These are phyloP conservation scores for Phytophthora cactorum DNA, from an alignment of 352 stramenopile species.

Conservation along the genomic window DNA sequence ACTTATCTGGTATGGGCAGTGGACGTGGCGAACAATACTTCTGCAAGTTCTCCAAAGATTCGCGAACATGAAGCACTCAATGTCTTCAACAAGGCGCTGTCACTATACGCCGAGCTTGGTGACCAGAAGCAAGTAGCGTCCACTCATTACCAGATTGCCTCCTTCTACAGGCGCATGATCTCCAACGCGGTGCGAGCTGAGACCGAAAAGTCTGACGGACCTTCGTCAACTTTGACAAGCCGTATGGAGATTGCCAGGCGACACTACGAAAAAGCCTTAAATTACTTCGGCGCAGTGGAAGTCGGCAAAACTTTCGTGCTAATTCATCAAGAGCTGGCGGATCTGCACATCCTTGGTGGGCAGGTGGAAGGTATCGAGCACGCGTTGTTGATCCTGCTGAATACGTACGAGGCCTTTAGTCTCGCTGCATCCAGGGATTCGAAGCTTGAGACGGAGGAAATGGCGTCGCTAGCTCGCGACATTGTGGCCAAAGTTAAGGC, in stretches of 20 bases:
- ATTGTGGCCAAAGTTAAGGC: slow-evolving; percentile 66
- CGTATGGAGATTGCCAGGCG: slow-evolving; percentile 85
- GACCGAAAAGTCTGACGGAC: slow-evolving; percentile 11
- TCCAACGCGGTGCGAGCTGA: slow-evolving; percentile 42
- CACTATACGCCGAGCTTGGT: slow-evolving; percentile 74
- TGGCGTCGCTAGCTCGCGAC: slow-evolving; percentile 46
- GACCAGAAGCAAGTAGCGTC: slow-evolving; percentile 78
- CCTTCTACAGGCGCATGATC: slow-evolving; percentile 75
- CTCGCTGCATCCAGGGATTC: slow-evolving; percentile 10
- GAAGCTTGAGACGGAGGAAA: slow-evolving; percentile 32
- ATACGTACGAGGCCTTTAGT: slow-evolving; percentile 77
- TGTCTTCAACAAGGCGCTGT: slow-evolving; percentile 77
- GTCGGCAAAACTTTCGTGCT: slow-evolving; percentile 82
- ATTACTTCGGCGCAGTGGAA: slow-evolving; percentile 77
- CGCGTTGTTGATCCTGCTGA: slow-evolving; percentile 76
- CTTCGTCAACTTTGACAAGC: slow-evolving; percentile 49
- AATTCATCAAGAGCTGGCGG: slow-evolving; percentile 83
- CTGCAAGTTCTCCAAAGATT: slow-evolving; percentile 25
- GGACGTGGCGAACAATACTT: slow-evolving; percentile 47
- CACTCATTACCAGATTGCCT: slow-evolving; percentile 88
- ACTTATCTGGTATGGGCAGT: slow-evolving; percentile 87
- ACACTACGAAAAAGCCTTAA: slow-evolving; percentile 84
- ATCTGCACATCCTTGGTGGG: slow-evolving; percentile 73
- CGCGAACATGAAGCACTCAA: slow-evolving; percentile 57
- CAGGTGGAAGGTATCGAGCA: slow-evolving; percentile 80